Conservation (phyloP, 495 filamentous ascomycete species). For the Aspergillus incahuasiensis region DNA sequence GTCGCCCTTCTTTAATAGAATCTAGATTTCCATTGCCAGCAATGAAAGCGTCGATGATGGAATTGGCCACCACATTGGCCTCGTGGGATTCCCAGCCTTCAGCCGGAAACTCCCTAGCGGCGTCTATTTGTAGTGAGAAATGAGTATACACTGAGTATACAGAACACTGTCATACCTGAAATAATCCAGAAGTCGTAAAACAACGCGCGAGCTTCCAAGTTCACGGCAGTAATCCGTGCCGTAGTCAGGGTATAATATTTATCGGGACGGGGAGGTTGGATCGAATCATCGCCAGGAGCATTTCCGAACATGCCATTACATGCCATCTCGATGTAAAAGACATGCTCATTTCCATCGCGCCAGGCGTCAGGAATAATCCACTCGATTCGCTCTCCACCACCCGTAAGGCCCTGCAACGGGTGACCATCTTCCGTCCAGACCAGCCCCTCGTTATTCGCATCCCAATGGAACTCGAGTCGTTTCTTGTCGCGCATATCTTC, state of each 20-base stretch:
- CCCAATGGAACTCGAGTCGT: conserved; percentile 91
- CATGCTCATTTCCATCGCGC: conserved; percentile 79
- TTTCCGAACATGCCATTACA: conserved; percentile 99
- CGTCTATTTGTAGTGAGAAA: conserved; percentile 43
- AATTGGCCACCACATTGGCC: conserved; percentile 75
- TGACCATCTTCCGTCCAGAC: conserved; percentile 86
- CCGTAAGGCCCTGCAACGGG: conserved; percentile 87
- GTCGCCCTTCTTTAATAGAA: conserved; percentile 69
- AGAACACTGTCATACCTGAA: conserved; percentile 38
- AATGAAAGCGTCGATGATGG: conserved; percentile 86
- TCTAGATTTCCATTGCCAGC: conserved; percentile 67
- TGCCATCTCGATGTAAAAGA: conserved; percentile 94
- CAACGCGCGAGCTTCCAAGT: conserved; percentile 75
- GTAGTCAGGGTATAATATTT: conserved; percentile 68
- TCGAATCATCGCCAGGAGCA: conserved; percentile 74
- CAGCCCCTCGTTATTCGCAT: conserved; percentile 85
- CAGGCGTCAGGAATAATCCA: conserved; percentile 82
- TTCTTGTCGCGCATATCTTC: conserved; percentile 63
- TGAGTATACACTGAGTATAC: no score
- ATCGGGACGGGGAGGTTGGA: conserved; percentile 83
- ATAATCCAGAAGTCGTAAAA: conserved; percentile 95
- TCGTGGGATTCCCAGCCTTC: conserved; percentile 83
- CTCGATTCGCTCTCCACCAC: conserved; percentile 82
- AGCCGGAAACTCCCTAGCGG: conserved; percentile 71
- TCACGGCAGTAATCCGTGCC: conserved; percentile 87